Evolutionary conservation across 2,329 filamentous ascomycete genomes (phyloP).

Genomic region (Talaromyces rugulosus): DNA sequence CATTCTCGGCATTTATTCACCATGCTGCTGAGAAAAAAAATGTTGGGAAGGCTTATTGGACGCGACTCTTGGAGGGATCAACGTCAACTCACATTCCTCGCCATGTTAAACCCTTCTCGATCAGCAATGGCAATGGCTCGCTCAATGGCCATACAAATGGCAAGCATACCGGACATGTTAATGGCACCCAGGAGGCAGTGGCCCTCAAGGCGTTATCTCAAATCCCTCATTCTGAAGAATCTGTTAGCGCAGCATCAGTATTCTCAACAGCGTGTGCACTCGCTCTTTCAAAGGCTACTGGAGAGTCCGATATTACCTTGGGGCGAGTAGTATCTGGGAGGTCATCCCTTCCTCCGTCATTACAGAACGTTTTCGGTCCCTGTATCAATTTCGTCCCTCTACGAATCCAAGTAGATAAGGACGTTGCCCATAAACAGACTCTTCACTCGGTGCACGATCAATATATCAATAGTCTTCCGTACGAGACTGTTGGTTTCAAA

Average conservation of each 20-base stretch:
- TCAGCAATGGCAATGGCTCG: background rate
- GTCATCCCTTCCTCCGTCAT: background rate
- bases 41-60: background rate
- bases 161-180: background rate
- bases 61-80: background rate
- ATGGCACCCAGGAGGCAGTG: background rate
- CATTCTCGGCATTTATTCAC: background rate
- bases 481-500: constrained; percentile 4
- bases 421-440: background rate
- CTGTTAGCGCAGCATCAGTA: background rate
- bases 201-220: background rate
- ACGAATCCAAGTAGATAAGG: background rate
- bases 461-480: background rate
- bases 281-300: background rate
- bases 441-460: background rate
- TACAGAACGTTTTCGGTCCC: background rate
- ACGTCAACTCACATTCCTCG: background rate
- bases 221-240: background rate
- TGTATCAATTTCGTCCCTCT: background rate
- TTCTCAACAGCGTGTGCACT: background rate
- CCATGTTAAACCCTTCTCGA: background rate
- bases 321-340: background rate
- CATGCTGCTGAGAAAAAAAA: background rate
- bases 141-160: background rate
- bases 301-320: background rate